These are phyloP conservation scores for Rhynchosporium secalis DNA, from an alignment of 2,329 filamentous ascomycete species.

Conservation along the genomic window DNA sequence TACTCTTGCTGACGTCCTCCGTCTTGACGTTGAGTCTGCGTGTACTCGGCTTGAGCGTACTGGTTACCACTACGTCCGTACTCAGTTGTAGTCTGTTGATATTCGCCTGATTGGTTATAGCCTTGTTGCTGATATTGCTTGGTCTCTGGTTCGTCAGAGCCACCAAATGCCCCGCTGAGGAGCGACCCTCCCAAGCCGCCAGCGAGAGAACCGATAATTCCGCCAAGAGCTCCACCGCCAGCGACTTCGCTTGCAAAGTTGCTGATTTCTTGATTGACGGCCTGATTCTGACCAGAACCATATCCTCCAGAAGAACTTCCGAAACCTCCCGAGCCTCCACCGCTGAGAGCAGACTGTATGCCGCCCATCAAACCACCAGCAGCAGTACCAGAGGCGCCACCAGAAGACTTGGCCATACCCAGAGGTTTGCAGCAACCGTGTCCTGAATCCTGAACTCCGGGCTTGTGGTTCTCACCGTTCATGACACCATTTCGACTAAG, in stretches of 20 bases:
- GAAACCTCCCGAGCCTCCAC: conserved; percentile 30
- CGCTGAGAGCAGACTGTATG: conserved; percentile 50
- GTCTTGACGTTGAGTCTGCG: conserved; percentile 56
- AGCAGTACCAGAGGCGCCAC: conserved; percentile 50
- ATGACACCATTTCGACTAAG: conserved; percentile 77
- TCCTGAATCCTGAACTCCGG: conserved; percentile 78
- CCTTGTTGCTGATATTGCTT: conserved; percentile 46
- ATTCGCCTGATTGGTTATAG: conserved; percentile 50
- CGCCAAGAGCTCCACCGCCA: conserved; percentile 65
- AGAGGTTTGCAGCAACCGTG: conserved; percentile 78
- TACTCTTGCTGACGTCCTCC: conserved; percentile 62
- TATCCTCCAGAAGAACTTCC: conserved; percentile 26
- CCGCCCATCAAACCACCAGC: conserved; percentile 58
- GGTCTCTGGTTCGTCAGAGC: conserved; percentile 47
- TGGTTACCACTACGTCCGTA: conserved; percentile 52
- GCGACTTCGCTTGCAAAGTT: conserved; percentile 59
- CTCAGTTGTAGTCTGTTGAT: conserved; percentile 61
- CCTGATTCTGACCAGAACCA: conserved; percentile 29
- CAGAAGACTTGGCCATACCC: conserved; percentile 68
- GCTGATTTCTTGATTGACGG: conserved; percentile 43
- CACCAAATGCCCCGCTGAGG: conserved; percentile 60
- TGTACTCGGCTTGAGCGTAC: conserved; percentile 40
- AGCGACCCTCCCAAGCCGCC: conserved; percentile 65
- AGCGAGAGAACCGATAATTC: conserved; percentile 69
- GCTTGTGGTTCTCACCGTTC: conserved; percentile 80